Evolutionary conservation across 371 early-diverging fungal species (phyloP).

Genomic region (Mucor lusitanicus): DNA sequence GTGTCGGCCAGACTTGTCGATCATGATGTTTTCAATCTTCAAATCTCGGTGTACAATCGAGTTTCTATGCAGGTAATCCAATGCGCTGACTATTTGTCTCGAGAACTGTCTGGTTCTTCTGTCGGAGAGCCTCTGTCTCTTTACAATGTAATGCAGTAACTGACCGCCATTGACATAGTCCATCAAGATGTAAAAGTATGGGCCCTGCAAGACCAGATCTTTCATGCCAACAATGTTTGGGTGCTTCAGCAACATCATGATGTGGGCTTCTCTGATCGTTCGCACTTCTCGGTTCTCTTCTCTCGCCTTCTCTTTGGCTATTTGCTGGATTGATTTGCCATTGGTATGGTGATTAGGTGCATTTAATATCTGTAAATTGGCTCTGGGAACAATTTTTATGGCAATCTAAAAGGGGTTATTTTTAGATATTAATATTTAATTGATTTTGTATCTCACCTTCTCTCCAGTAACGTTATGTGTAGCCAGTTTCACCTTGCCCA

Average conservation of each 20-base stretch:
- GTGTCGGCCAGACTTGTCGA: conserved; percentile 81
- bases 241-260: conserved; percentile 91
- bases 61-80: conserved; percentile 94
- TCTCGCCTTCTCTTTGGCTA: conserved; percentile 45
- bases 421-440: conserved; percentile 8
- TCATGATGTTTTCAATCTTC: conserved; percentile 96
- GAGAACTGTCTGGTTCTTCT: conserved; percentile 88
- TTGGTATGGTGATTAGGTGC: conserved; percentile 12
- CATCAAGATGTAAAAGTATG: conserved; percentile 89
- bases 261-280: conserved; percentile 89
- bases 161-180: conserved; percentile 92
- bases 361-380: conserved; percentile 28
- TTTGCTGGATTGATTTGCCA: conserved; percentile 32
- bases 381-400: conserved; percentile 51
- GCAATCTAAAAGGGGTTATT: conserved; percentile 35
- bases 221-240: conserved; percentile 83
- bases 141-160: conserved; percentile 87
- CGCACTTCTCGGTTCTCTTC: conserved; percentile 84
- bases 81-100: conserved; percentile 90
- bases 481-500: conserved; percentile 51
- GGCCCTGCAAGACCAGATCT: conserved; percentile 81
- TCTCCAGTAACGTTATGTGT: conserved; percentile 49
- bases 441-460: conserved; percentile 28
- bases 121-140: conserved; percentile 88
- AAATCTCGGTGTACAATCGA: conserved; percentile 97